Percentiles rank a stretch among this genome's conserved stretches.
These are phyloP conservation scores for Quercus engelmannii DNA, from an alignment of 306 rosid genomes.

Conservation along the genomic window DNA sequence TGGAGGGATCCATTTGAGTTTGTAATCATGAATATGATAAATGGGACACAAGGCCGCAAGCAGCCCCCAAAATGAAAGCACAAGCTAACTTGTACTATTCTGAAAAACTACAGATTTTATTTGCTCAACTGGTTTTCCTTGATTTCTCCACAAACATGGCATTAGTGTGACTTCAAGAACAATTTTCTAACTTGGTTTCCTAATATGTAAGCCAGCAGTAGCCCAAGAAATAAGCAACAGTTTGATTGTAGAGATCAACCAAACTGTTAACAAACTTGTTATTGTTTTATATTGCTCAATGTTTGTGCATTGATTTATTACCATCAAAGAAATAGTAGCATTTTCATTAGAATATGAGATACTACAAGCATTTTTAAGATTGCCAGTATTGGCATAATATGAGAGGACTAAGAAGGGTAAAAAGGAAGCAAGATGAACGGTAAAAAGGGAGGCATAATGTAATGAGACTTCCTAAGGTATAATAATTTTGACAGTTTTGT, in stretches of 20 bases:
- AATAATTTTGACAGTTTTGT: neutral
- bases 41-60: neutral
- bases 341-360: no score
- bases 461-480: neutral
- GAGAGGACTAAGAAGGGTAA: neutral
- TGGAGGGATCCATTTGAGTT: neutral
- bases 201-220: neutral
- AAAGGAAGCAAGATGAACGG: neutral
- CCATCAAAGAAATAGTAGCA: neutral
- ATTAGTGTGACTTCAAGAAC: neutral
- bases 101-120: neutral
- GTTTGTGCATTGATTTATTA: neutral
- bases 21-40: neutral
- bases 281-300: neutral
- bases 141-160: neutral
- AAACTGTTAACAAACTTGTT: neutral
- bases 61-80: neutral
- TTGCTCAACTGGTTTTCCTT: no score
- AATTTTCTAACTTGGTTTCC: neutral
- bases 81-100: neutral
- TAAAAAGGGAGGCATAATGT: no score
- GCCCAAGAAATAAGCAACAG: neutral
- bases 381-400: neutral
- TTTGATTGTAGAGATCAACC: neutral
- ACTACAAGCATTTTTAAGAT: neutral